Evolutionary conservation across 2,329 filamentous ascomycete species (phyloP), one percentile per base, ranked within the genome.

Genomic region (Pseudogymnoascus sp.): DNA sequence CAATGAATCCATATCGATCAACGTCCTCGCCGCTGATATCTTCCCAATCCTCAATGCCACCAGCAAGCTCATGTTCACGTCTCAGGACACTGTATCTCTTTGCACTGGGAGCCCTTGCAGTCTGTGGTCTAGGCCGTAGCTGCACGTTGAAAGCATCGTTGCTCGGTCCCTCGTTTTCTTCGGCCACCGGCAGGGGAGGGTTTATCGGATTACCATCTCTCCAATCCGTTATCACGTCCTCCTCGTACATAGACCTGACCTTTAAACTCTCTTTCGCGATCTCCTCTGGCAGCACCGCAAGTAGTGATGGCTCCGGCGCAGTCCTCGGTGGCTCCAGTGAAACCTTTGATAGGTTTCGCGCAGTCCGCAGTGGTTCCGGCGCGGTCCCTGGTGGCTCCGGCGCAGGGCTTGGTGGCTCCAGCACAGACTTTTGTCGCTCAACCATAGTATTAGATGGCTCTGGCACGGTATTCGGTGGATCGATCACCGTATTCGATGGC

Each of bases 1-100:
- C 70, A 69, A 89, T 89, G 75, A 89, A 89, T 65, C 86, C 86
- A 70, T 88, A 89, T 70, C 86, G 81, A 74, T 89, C 86, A 66
- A 89, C 82, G 71, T 85, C 81, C 60, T 76, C 78, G 33, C 80
- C 83, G 62, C 84, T 76, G 2, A 89, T 76, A 67, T 88, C 83
- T 69, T 87, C 82, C 85, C 84, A 88, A 69, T 89, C 85, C 71
- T 89, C 86, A 18, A 87, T 76, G 14, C 84, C 83, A 56, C 84
- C 82, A 12, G 82, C 82, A 42, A 81, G 74, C 69, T 84, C 80
- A 65, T 78, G 77, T 59, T 69, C 67, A 42, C 63, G 64, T 50
- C 66, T 65, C 16, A 50, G 38, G n/a, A 64, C 53, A 42, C 28
- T 75, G 75, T 68, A 72, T 70, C 65, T 75, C 71, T 61, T 69